Base-by-base conservation (phyloP, 495 filamentous ascomycete genomes). In the Glarea lozoyensis region DNA sequence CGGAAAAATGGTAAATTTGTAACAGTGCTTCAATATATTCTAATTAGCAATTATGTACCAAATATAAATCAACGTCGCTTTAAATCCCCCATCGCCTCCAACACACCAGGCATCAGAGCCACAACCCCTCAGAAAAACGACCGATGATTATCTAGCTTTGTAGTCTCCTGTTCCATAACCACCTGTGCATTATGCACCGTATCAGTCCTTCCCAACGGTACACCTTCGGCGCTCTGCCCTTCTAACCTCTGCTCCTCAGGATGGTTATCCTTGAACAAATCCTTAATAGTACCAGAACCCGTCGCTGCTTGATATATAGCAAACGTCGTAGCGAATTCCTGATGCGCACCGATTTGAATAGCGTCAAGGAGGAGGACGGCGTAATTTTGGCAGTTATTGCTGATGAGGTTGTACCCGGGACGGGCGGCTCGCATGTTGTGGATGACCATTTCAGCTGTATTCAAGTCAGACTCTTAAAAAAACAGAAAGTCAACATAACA, bases 331-430 rank as follows among this genome's bases (percentile, higher is more conserved):
- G 57, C 65, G 42, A 70, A 68, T 36, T 67, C 43, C 11, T 45
- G 42, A 24, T 62, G 61, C 27, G 43, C 50, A 11, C 64, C 60
- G 40, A 64, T 49, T 47, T 68, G 60, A 24, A 70, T 65, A 27
- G 62, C 62, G 33, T 70, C 59, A 18, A 70, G 53, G 41, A 70
- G 45, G 19, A 48, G 37, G n/a, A 66, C 40, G 2, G 64, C 66
- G 43, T 59, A 70, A 40, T 62, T 69, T 51, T 70, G 67, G 48
- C 67, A 70, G 57, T 70, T 70, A 48, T 70, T 70, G 38, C 50
- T 60, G 51, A 70, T 68, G 24, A 70, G 49, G 46, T 68, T 66
- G 56, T 70, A 70, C 10, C 49, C 64, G 1, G 64, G 49, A 36
- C 58, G 52, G 38, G 54, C 61, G 16, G 42, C 37, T 25, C 66